These are phyloP conservation scores for Porcisia hertigi DNA, from an alignment of 208 protist species.

Conservation along the genomic window DNA sequence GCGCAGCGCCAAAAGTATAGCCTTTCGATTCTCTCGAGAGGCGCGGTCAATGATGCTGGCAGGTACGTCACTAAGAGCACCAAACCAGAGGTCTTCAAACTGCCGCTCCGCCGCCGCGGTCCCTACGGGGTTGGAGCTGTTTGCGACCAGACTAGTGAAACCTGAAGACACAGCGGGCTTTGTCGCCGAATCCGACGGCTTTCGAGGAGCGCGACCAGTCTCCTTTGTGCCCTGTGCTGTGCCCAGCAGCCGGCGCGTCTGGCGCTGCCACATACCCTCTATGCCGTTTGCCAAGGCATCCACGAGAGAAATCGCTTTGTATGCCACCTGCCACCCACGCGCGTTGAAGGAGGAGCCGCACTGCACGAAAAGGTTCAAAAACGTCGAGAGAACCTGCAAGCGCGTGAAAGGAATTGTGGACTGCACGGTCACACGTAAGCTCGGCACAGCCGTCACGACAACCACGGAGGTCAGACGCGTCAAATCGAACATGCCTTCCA, in stretches of 20 bases:
- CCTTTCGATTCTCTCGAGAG: conserved; percentile 40
- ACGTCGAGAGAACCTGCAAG: conserved; percentile 57
- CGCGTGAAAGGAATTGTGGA: conserved; percentile 49
- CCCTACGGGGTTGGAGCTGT: background rate
- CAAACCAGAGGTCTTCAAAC: conserved; percentile 73
- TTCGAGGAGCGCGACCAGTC: conserved; percentile 1
- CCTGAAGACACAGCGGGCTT: background rate
- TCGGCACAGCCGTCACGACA: conserved; percentile 26
- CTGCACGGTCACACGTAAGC: conserved; percentile 39
- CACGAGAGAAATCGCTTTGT: conserved; percentile 71
- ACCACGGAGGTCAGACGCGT: conserved; percentile 60
- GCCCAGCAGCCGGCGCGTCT: conserved; percentile 27
- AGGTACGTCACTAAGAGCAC: conserved; percentile 59
- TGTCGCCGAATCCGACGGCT: background rate
- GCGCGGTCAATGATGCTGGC: conserved; percentile 35
- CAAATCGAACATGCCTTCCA: conserved; percentile 67
- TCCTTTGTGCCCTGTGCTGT: conserved; percentile 5
- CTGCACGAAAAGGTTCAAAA: conserved; percentile 68
- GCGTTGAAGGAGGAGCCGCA: conserved; percentile 67
- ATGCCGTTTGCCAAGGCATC: conserved; percentile 80
- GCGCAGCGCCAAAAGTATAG: conserved; percentile 53
- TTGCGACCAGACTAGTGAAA: background rate
- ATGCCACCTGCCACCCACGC: conserved; percentile 66
- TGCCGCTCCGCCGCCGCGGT: conserved; percentile 3
- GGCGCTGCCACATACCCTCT: conserved; percentile 72